Evolutionary conservation across 2,329 filamentous ascomycete genomes (phyloP).

Genomic region (Teratosphaeria destructans): DNA sequence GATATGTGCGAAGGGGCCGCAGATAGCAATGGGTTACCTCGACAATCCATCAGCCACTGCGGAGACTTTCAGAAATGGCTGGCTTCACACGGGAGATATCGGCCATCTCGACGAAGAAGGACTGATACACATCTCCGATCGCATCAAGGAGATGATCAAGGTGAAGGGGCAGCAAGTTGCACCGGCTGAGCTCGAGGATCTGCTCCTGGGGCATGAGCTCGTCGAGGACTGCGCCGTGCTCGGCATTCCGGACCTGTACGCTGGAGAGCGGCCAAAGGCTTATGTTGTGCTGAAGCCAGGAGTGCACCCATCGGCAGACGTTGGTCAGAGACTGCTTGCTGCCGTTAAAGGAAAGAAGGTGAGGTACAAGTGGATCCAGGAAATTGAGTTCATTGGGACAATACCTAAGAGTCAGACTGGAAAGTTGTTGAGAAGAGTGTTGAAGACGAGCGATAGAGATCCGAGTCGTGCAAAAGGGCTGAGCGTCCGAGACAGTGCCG

Average conservation of each 20-base stretch:
- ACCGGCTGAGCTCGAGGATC: constrained; percentile 54
- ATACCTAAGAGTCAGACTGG: constrained; percentile 64
- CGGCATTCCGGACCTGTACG: constrained; percentile 44
- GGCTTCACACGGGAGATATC: constrained; percentile 49
- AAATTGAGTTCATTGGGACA: constrained; percentile 51
- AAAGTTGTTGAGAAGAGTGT: constrained; percentile 56
- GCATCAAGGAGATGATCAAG: constrained; percentile 60
- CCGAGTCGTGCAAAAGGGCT: constrained; percentile 18
- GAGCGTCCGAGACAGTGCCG: constrained; percentile 11
- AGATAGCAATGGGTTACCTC: constrained; percentile 30
- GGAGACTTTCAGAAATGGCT: constrained; percentile 40
- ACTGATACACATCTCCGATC: constrained; percentile 48
- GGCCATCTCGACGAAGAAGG: constrained; percentile 47
- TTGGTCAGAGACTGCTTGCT: constrained; percentile 41
- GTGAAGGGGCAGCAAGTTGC: constrained; percentile 54
- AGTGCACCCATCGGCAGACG: constrained; percentile 5
- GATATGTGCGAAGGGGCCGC: constrained; percentile 26
- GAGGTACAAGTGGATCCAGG: constrained; percentile 56
- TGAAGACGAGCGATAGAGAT: constrained; percentile 38
- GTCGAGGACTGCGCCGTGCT: constrained; percentile 50
- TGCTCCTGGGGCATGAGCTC: constrained; percentile 46
- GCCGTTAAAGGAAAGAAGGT: constrained; percentile 58
- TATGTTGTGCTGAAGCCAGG: constrained; percentile 41
- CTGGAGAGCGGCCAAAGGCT: constrained; percentile 48
- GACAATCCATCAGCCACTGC: constrained; percentile 23